A percentile compares a stretch with the other conserved stretches of the same genome.
These are phyloP conservation scores for Collybia mongolica DNA, from an alignment of 768 basidiomycete genomes.

Conservation along the genomic window DNA sequence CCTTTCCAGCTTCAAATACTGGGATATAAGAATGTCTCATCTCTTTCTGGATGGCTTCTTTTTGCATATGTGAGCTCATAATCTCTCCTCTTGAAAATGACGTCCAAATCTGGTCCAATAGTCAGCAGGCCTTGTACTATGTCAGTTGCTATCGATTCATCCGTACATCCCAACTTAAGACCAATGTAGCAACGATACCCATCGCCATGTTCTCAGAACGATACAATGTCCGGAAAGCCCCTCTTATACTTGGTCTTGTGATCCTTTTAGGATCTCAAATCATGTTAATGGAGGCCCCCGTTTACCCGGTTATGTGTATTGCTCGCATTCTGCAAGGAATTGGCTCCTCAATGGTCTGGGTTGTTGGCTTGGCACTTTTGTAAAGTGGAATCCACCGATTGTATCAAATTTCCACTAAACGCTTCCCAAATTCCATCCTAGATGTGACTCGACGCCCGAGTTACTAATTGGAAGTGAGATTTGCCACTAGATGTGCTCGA, in stretches of 20 bases:
- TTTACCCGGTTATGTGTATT: slow-evolving; percentile 53
- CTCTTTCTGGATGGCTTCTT: slow-evolving; percentile 58
- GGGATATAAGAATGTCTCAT: slow-evolving; percentile 43
- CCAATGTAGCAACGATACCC: slow-evolving; percentile 48
- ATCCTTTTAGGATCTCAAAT: slow-evolving; percentile 53
- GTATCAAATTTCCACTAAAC: background rate
- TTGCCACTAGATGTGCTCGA: background rate
- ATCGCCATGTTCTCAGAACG: slow-evolving; percentile 56
- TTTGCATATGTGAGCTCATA: slow-evolving; percentile 49
- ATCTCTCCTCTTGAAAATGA: slow-evolving; percentile 2
- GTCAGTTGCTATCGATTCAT: slow-evolving; percentile 30
- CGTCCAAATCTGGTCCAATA: slow-evolving; percentile 16
- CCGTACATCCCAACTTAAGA: background rate
- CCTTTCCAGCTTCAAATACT: slow-evolving; percentile 60
- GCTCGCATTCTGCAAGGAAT: slow-evolving; percentile 61
- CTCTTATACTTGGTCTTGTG: slow-evolving; percentile 50
- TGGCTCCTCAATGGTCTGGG: slow-evolving; percentile 61
- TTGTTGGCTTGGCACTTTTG: slow-evolving; percentile 61
- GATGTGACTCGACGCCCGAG: slow-evolving; percentile 57
- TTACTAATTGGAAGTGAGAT: slow-evolving; percentile 46
- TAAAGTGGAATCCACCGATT: slow-evolving; percentile 19
- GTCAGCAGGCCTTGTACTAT: slow-evolving; percentile 56
- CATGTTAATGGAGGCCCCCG: slow-evolving; percentile 62
- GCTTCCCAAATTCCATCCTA: slow-evolving; percentile 15
- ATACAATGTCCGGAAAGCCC: slow-evolving; percentile 42